Evolutionary conservation across 139 green algal species (phyloP).

Genomic region (Spirogloea muscicola): DNA sequence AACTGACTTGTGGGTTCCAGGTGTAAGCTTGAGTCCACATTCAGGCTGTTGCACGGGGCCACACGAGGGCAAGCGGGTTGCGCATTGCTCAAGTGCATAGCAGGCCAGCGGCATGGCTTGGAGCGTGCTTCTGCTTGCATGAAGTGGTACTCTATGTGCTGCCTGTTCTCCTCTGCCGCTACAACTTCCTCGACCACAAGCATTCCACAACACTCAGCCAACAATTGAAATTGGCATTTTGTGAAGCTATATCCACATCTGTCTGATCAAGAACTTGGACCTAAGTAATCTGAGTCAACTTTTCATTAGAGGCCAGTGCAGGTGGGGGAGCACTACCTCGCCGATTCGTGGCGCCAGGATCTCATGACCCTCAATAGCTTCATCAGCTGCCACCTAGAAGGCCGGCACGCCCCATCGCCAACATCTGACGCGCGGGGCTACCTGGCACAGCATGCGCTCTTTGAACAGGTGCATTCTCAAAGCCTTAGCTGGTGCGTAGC

Average conservation of each 20-base stretch:
- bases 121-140: neutral
- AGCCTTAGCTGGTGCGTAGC: neutral
- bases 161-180: neutral
- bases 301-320: neutral
- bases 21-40: too few species aligned
- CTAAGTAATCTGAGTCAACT: neutral
- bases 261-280: neutral
- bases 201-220: neutral
- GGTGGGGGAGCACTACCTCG: conserved; percentile 74
- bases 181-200: neutral
- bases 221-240: neutral
- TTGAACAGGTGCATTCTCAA: conserved; percentile 57
- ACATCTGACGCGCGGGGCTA: conserved; percentile 56
- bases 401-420: neutral
- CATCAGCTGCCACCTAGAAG: conserved; percentile 57
- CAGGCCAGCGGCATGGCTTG: neutral
- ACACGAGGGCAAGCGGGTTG: too few species aligned
- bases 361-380: conserved; percentile 82
- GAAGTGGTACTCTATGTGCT: neutral
- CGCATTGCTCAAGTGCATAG: neutral
- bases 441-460: conserved; percentile 87
- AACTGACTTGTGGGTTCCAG: too few species aligned
- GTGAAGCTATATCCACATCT: neutral
- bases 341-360: conserved; percentile 70
- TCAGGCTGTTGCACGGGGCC: too few species aligned